Base-by-base conservation (phyloP, 2,329 filamentous ascomycete species). In the Aspergillus sp. region DNA sequence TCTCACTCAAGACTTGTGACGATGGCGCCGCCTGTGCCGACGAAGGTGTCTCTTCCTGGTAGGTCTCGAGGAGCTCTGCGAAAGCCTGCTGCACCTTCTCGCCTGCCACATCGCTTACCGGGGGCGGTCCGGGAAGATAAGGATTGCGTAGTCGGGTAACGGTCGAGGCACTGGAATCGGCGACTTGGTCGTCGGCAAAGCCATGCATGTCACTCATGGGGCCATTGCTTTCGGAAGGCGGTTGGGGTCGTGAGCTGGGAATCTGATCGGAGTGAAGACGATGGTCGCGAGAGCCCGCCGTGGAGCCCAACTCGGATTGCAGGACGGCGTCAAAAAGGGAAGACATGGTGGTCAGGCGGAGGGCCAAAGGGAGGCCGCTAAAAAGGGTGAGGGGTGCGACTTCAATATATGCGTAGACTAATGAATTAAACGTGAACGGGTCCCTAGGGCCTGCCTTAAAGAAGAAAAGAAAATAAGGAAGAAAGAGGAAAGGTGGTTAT, bases 41-140 rank as follows among this genome's bases (percentile, higher is more conserved):
- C 1, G 83, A 81, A 1, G 82, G 77, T 1, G 81, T 81, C 27
- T 88, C 84, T 75, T 88, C 85, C 53, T 75, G 76, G 67, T 79
- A 87, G 75, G 80, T 82, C 67, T 88, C 86, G n/a, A 89, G 76
- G 66, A 89, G 83, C 67, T 84, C 82, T 71, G 88, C 84, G 68
- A 89, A 89, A 23, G 84, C 81, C 62, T 84, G 78, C 58, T 84
- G 83, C n/a, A 89, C 80, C 58, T 84, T 84, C 68, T 88, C 85
- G 68, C 84, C 86, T 0, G 84, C 85, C 42, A 82, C 77, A 67
- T 89, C 86, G 48, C 85, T 80, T 8, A 88, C 83, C 59, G 81
- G 81, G 0, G 85, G 83, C 3, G 88, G 81, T 47, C 85, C 85
- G 56, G 80, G 71, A 38, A 78, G 74, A 58, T 78, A 78, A 62